phyloP scores from a whole-genome alignment of 352 stramenopile genomes.

The Phytophthora syringae region DNA sequence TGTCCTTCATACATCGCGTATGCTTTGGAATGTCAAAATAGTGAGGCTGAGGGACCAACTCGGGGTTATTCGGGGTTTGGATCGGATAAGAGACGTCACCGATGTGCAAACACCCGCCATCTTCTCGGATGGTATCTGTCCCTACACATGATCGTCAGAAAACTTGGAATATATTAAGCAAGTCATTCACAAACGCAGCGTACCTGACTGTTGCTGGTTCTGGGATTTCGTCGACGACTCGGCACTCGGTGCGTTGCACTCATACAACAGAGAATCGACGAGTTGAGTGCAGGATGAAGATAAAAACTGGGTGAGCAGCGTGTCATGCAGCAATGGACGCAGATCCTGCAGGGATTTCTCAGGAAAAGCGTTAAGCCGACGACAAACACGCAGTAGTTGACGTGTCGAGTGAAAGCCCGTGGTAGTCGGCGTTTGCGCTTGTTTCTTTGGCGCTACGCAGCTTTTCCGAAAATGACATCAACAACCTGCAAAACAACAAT shows the following conservation, averaged over 20 bases:
- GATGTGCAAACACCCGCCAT: slow-evolving; percentile 56
- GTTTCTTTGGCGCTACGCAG: slow-evolving; percentile 47
- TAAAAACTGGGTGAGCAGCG: slow-evolving; percentile 78
- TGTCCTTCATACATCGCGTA: slow-evolving; percentile 84
- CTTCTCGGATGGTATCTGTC: slow-evolving; percentile 50
- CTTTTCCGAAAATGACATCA: slow-evolving; percentile 67
- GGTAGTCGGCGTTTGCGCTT: slow-evolving; percentile 52
- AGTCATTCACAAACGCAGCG: not conserved
- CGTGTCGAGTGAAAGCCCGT: slow-evolving; percentile 66
- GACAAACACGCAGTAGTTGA: slow-evolving; percentile 69
- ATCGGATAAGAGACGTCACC: slow-evolving; percentile 71
- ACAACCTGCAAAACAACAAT: slow-evolving; percentile 35
- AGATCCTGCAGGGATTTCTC: slow-evolving; percentile 67
- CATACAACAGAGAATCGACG: slow-evolving; percentile 59
- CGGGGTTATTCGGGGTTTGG: slow-evolving; percentile 51
- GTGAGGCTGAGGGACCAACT: slow-evolving; percentile 88
- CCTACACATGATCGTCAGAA: not conserved
- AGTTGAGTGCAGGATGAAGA: slow-evolving; percentile 56
- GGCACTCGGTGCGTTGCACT: slow-evolving; percentile 44
- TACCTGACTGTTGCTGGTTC: slow-evolving; percentile 6
- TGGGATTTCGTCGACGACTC: not conserved
- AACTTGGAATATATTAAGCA: no score
- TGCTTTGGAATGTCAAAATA: slow-evolving; percentile 94
- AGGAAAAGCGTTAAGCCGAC: slow-evolving; percentile 74
- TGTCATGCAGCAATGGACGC: slow-evolving; percentile 73